A percentile compares a stretch with the other conserved stretches of the same genome.
Conservation (phyloP, 2,329 filamentous ascomycete species). For the Trichoderma semiorbis region DNA sequence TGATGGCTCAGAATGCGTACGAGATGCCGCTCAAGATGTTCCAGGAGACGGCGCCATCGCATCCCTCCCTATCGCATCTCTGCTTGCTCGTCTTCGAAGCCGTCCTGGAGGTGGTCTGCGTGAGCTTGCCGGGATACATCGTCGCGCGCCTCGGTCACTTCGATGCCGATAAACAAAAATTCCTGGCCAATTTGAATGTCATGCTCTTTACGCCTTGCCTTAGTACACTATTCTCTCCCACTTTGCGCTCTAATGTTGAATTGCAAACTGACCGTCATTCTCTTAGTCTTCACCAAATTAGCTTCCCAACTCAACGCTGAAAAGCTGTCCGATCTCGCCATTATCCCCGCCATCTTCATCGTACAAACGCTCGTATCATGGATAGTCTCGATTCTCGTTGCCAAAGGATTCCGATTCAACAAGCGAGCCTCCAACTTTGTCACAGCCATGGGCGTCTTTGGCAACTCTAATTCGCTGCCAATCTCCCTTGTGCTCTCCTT, state of each 20-base stretch:
- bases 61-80: conserved; percentile 66
- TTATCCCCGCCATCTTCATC: conserved; percentile 93
- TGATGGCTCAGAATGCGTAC: conserved; percentile 37
- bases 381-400: conserved; percentile 65
- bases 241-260: neutral
- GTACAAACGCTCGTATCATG: conserved; percentile 88
- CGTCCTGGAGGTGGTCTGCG: conserved; percentile 90
- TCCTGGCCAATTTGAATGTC: conserved; percentile 93
- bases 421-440: conserved; percentile 91
- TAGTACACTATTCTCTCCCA: conserved; percentile 55
- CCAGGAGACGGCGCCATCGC: conserved; percentile 46
- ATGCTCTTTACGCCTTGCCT: conserved; percentile 95
- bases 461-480: conserved; percentile 95
- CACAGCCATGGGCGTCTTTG: conserved; percentile 94
- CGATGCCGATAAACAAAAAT: conserved; percentile 93
- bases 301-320: conserved; percentile 90
- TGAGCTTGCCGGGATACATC: conserved; percentile 90
- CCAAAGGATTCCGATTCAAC: conserved; percentile 74
- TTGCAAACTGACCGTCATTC: neutral
- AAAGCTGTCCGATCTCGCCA: conserved; percentile 82
- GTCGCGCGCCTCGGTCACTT: conserved; percentile 88
- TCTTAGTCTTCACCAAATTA: conserved; percentile 87
- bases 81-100: conserved; percentile 88
- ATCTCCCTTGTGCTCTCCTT: conserved; percentile 94
- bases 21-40: conserved; percentile 42